Conservation (phyloP, 2,329 filamentous ascomycete species). For the Eutypa lata region DNA sequence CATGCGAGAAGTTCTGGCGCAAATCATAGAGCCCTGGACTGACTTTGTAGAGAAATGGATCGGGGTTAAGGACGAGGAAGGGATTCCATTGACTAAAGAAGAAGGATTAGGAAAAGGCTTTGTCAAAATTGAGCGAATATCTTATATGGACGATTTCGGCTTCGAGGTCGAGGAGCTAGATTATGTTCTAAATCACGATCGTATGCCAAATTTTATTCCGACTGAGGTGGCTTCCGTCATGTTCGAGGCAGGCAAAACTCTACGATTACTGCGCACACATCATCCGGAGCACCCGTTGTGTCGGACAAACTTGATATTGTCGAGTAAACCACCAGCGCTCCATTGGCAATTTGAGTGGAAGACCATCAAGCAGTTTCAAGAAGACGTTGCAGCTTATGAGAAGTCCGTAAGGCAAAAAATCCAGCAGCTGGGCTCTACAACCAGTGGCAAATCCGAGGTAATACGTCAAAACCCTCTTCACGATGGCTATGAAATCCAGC, state of each 20-base stretch:
- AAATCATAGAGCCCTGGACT: constrained; percentile 64
- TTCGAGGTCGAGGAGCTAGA: constrained; percentile 56
- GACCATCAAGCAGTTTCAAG: constrained; percentile 62
- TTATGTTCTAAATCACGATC: constrained; percentile 59
- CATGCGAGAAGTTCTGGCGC: constrained; percentile 63
- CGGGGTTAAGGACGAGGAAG: constrained; percentile 60
- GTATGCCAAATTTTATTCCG: constrained; percentile 70
- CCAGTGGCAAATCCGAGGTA: neutral
- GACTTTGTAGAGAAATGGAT: constrained; percentile 71
- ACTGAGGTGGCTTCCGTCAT: constrained; percentile 65
- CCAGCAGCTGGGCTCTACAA: constrained; percentile 1
- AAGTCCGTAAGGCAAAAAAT: constrained; percentile 30
- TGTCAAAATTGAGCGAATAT: constrained; percentile 53
- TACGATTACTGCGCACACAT: constrained; percentile 68
- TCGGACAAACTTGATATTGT: constrained; percentile 42
- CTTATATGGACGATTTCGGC: constrained; percentile 57
- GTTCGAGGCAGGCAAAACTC: constrained; percentile 76
- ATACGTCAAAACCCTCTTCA: constrained; percentile 4
- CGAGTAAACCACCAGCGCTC: constrained; percentile 52
- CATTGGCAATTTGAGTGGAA: constrained; percentile 72
- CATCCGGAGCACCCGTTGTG: constrained; percentile 71
- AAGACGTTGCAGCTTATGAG: constrained; percentile 54
- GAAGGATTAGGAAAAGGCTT: constrained; percentile 53
- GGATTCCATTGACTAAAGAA: constrained; percentile 50
- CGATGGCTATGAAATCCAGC: constrained; percentile 31